Base-by-base conservation (phyloP, 257 asterid genomes). In the Solanum virginianum region DNA sequence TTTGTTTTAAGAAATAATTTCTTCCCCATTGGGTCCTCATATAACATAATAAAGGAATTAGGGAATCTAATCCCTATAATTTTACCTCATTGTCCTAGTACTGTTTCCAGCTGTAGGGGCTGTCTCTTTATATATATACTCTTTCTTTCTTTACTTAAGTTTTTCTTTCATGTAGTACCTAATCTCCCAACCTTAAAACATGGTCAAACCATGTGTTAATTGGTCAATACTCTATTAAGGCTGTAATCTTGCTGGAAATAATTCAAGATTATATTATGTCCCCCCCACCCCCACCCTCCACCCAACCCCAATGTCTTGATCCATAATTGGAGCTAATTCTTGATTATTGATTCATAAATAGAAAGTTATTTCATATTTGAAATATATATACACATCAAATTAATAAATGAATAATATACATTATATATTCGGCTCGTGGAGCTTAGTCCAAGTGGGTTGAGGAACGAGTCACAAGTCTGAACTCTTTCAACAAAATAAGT, bases 1-100 rank as follows among this genome's bases (percentile, higher is more conserved):
- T 57, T 57, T 45, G 20, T 77, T 56, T 39, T 13, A 24, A 39
- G 77, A 43, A 47, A 26, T 79, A 74, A 53, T 79, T 32, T 18
- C 49, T 29, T 26, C 10, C 1, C 88, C 84, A 85, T 85, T 13
- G 91, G 89, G 84, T 84, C 85, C 88, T 80, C 86, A n/a, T 12
- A 88, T 84, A 77, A 77, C 60, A 77, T 68, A 90, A 85, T 89
- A 87, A 88, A 84, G 87, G 92, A 90, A 91, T 91, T 86, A 92
- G 89, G 96, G 98, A 92, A 94, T 94, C 95, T 91, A 85, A 77
- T 84, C 65, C 65, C 83, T 86, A 69, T 87, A 74, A 88, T 88
- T 89, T 93, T 90, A 91, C 94, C 86, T 89, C 86, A 82, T 87
- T 93, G 92, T 92, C 96, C 92, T 93, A 86, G 86, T 89, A 89